Evolutionary conservation across 2,329 filamentous ascomycete genomes (phyloP), one percentile per base, ranked within the genome.

Genomic region (Trichophyton rubrum): DNA sequence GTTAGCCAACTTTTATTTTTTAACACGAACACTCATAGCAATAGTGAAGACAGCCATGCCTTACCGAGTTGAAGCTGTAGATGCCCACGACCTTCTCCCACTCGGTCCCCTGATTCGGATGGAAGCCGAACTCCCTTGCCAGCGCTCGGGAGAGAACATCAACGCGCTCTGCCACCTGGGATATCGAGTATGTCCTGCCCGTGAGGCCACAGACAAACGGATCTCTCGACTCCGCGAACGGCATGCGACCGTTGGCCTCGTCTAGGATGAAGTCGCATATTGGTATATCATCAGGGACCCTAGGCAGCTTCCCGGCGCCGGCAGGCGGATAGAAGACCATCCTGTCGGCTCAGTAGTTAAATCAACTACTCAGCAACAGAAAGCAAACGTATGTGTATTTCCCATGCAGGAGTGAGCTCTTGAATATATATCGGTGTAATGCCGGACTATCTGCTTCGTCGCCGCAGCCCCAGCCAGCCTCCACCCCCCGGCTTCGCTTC

Each of bases 61-160:
- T 62, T 73, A 89, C 87, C 33, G 88, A 89, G 70, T 95, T 95
- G 62, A 90, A 73, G n/a, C 86, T 85, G 74, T 89, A 95, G 30
- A 91, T 77, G 3, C 79, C 86, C 56, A 89, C 77, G 24, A 91
- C 87, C 71, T 90, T 90, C 68, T 93, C 88, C 86, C 86, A 93
- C 70, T 91, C 87, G 0, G 83, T 82, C 11, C 86, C 88, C 61
- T 83, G 72, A 65, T 88, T 85, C 6, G 86, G 83, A 53, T 80
- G 72, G 80, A 88, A 90, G 49, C 82, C 85, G 62, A 93, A 80
- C 64, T 88, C 83, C 69, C 87, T 85, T 45, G 82, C 80, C 38
- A 95, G 75, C 22, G 82, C 85, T 61, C 86, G 81, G 15, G 89
- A 81, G 22, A 93, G 78, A 59, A 76, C 78, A 30, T 89, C 85